Base-by-base conservation (phyloP, 805 yeast species). In the Candida suzukii region DNA sequence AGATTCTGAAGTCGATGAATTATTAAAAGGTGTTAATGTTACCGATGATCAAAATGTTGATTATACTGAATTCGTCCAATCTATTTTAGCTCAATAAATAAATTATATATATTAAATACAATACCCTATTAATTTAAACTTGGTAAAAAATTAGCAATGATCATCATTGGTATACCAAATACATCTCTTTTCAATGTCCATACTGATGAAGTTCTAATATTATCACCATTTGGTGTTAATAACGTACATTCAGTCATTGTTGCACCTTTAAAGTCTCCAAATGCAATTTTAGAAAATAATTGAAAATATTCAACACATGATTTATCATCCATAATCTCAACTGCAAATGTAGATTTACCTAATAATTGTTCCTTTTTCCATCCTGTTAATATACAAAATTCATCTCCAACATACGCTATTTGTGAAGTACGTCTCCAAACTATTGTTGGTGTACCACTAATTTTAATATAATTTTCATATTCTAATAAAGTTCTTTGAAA, bases 341-440 rank as follows among this genome's bases (percentile, higher is more conserved):
- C 83, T 12, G 85, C 81, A 53, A 87, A 85, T 7, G 85, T 81
- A 41, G 78, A 71, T 49, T 80, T 80, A 28, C 71, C 71, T 40
- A 88, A 60, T 24, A 91, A 61, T 45, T 80, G 82, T 26, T 78
- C 83, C 50, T 74, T 73, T 7, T 80, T 65, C 97, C 97, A 91
- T 1, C 98, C 97, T 0, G 97, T 88, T 17, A 91, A 66, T 16
- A 86, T 76, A 50, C 93, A 82, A 58, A 91, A 91, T 60, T 91
- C 98, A 49, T 85, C 85, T n/a, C 95, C 95, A 3, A 90, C 95
- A 45, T 90, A 91, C 0, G 96, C 93, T 12, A 91, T 84, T 59
- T 91, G 96, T 9, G 96, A 96, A 1, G 96, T 88, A 40, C 98
- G 72, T 49, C 99, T 70, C 98, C 98, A 91, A 3, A 88, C 91